Conservation (phyloP, 2,329 filamentous ascomycete species). For the Cladorrhinum sp. region DNA sequence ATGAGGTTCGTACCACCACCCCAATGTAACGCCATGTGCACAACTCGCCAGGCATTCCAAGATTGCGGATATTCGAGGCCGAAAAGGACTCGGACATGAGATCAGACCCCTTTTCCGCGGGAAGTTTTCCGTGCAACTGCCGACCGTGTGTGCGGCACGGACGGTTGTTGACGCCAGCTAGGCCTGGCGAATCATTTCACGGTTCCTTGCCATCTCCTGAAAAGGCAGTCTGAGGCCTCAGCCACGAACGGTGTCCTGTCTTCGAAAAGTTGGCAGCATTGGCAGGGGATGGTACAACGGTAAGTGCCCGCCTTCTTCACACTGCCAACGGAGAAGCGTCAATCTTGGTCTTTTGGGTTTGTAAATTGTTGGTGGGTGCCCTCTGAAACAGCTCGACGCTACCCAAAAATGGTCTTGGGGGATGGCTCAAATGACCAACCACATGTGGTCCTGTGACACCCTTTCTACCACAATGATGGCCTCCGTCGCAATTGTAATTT, state of each 20-base stretch:
- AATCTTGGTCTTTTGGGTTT: slow-evolving; percentile 1
- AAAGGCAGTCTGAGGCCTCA: neutral
- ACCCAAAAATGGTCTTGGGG: slow-evolving; percentile 12
- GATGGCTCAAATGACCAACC: slow-evolving; percentile 26
- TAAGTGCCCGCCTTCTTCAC: no score
- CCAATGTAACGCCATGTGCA: slow-evolving; percentile 8
- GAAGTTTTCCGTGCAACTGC: neutral
- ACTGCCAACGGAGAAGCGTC: neutral
- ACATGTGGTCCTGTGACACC: slow-evolving; percentile 24
- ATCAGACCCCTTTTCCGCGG: neutral
- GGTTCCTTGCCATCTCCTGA: neutral
- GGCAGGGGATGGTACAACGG: neutral
- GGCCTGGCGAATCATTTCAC: neutral
- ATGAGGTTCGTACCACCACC: neutral
- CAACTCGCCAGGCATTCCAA: slow-evolving; percentile 7
- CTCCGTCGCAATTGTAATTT: slow-evolving; percentile 1
- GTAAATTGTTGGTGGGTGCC: slow-evolving; percentile 4
- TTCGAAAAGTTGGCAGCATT: neutral
- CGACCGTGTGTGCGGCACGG: neutral
- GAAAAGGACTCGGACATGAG: neutral
- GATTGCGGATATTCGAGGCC: neutral
- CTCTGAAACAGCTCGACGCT: slow-evolving; percentile 14
- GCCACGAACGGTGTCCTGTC: neutral
- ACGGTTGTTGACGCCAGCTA: neutral
- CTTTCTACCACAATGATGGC: slow-evolving; percentile 6